These are phyloP conservation scores for Bremia lactucae DNA, from an alignment of 352 stramenopile species.

Conservation along the genomic window DNA sequence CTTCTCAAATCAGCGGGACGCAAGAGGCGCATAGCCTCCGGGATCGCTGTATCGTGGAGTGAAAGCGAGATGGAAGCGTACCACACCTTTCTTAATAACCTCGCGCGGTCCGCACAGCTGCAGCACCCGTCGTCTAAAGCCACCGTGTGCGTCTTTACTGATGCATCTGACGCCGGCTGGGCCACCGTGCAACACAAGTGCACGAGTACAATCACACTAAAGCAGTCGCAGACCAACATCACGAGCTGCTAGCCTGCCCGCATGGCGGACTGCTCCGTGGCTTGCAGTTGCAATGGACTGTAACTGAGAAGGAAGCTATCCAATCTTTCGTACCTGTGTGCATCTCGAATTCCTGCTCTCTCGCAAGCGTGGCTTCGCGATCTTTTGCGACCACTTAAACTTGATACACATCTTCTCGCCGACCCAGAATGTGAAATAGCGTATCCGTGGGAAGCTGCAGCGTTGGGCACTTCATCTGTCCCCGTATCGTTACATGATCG, in stretches of 20 bases:
- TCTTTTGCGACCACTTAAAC: conserved; percentile 1
- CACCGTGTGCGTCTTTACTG: neutral
- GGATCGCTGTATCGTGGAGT: neutral
- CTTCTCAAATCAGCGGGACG: neutral
- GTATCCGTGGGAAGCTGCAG: neutral
- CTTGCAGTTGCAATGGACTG: neutral
- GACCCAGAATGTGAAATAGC: neutral
- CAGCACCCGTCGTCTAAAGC: neutral
- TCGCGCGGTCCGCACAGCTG: neutral
- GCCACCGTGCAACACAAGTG: neutral
- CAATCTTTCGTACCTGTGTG: neutral
- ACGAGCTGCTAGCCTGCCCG: neutral
- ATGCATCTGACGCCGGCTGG: neutral
- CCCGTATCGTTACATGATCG: neutral
- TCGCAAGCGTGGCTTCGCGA: neutral
- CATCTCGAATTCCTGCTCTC: neutral
- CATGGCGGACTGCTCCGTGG: neutral
- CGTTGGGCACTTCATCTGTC: neutral
- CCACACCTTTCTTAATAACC: neutral
- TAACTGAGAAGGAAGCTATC: neutral
- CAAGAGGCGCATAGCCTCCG: neutral
- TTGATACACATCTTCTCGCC: neutral
- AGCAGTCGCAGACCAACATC: neutral
- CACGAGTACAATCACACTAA: neutral
- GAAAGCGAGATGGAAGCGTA: neutral